These are phyloP conservation scores for Talaromyces sp. DNA, from an alignment of 2,329 filamentous ascomycete species.

Conservation along the genomic window DNA sequence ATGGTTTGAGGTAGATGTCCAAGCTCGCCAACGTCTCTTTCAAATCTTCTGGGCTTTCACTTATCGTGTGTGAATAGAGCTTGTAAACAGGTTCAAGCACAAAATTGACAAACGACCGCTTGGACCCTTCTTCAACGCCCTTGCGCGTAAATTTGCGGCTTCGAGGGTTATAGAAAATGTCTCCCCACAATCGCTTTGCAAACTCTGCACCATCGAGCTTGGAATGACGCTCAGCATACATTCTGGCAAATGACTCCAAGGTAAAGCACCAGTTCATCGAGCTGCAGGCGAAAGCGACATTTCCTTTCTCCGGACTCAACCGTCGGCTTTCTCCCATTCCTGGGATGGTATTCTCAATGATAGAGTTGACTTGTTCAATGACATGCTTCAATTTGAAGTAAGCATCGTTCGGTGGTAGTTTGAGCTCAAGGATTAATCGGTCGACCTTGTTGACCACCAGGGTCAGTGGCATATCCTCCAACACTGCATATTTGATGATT, in stretches of 20 bases:
- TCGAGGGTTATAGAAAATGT: slow-evolving; percentile 90
- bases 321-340: slow-evolving; percentile 74
- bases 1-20: slow-evolving; percentile 84
- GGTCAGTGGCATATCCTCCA: slow-evolving; percentile 84
- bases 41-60: slow-evolving; percentile 80
- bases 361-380: slow-evolving; percentile 95
- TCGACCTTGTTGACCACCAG: slow-evolving; percentile 98
- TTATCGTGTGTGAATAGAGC: slow-evolving; percentile 90
- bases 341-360: slow-evolving; percentile 84
- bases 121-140: slow-evolving; percentile 72
- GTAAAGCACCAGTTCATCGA: slow-evolving; percentile 98
- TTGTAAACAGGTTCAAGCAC: slow-evolving; percentile 97
- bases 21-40: slow-evolving; percentile 73
- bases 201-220: slow-evolving; percentile 81
- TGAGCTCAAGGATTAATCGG: slow-evolving; percentile 86
- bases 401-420: slow-evolving; percentile 88
- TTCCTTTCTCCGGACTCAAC: slow-evolving; percentile 92
- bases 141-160: slow-evolving; percentile 92
- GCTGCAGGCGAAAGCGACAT: slow-evolving; percentile 93
- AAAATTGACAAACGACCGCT: slow-evolving; percentile 89
- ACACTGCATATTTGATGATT: slow-evolving; percentile 90
- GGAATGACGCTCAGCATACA: slow-evolving; percentile 88
- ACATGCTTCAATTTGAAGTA: slow-evolving; percentile 99
- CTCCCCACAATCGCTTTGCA: slow-evolving; percentile 83
- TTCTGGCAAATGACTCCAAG: slow-evolving; percentile 86